Evolutionary conservation across 2,329 filamentous ascomycete genomes (phyloP), one percentile per base, ranked within the genome.

Genomic region (Colletotrichum salicis): DNA sequence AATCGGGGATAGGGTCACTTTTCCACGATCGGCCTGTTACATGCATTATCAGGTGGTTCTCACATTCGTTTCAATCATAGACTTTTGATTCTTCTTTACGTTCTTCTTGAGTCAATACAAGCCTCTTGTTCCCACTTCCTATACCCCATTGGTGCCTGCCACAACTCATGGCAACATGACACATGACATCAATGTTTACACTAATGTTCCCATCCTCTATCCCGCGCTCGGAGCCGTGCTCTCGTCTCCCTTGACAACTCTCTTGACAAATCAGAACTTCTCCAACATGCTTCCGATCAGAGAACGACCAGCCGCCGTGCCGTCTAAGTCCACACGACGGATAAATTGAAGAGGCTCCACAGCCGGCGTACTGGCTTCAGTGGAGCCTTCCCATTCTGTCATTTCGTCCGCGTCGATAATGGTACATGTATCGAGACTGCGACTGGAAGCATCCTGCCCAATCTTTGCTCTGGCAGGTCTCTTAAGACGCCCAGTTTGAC

Each of bases 221-320:
- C 11, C 11, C 37, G 24, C 54, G 41, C 45, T 13, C 29, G 27
- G n/a, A 67, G 37, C 45, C 15, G 19, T 37, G 13, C 41, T 52
- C 29, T 24, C 19, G 35, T 52, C 4, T 29, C 35, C 31, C 7
- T 19, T 8, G 37, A 33, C 31, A 33, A 22, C 4, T 29, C 35
- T 22, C 7, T 19, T 8, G 37, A 33, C 31, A 33, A 22, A 8
- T 60, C 37, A 1, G 15, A 27, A 55, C 33, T 45, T 15, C 56
- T 60, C 15, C 6, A 67, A 60, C 11, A 67, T 61, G 31, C 24
- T 31, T 19, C 19, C 37, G 27, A 67, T 60, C 5, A 67, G 55
- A 60, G 64, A 60, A 29, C 19, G 24, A 54, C 64, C 45, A 15
- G 64, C 37, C 15, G 64, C 56, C 11, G 15, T 52, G 19, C 33